Percentiles rank a stretch among this genome's conserved stretches.
Evolutionary conservation across 2,329 filamentous ascomycete genomes (phyloP).

Genomic region (Colletotrichum magnum): DNA sequence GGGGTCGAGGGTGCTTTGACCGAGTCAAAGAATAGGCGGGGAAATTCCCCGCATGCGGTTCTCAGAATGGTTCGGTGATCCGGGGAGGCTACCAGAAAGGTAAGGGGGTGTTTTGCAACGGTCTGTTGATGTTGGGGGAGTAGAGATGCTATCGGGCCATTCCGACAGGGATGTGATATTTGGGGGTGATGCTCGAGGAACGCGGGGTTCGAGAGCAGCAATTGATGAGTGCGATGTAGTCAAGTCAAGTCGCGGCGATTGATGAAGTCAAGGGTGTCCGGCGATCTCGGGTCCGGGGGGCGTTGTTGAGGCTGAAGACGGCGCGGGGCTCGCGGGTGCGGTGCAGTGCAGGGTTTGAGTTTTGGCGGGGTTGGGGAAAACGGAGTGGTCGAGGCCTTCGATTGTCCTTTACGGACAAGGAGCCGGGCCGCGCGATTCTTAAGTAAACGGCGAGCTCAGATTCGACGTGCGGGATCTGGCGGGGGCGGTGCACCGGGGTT

Average conservation of each 20-base stretch:
- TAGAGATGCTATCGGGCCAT: constrained; percentile 40
- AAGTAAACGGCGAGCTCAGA: constrained; percentile 28
- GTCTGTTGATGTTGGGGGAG: constrained; percentile 21
- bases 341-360: not conserved
- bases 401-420: constrained; percentile 25
- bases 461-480: constrained; percentile 19
- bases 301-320: constrained; percentile 27
- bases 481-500: constrained; percentile 33
- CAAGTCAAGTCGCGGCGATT: not conserved
- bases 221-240: not conserved
- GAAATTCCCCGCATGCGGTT: constrained; percentile 44
- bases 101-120: constrained; percentile 32
- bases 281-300: constrained; percentile 12
- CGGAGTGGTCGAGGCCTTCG: constrained; percentile 16
- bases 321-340: constrained; percentile 19
- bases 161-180: constrained; percentile 24
- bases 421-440: constrained; percentile 35
- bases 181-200: not conserved
- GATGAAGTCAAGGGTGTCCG: not conserved
- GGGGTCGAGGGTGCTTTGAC: constrained; percentile 41
- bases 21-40: constrained; percentile 43
- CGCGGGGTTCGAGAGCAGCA: not conserved
- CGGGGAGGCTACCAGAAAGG: constrained; percentile 39
- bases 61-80: constrained; percentile 36
- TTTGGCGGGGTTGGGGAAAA: constrained; percentile 17